Conservation (phyloP, 139 green algal species). For the Nannochloris sp. region DNA sequence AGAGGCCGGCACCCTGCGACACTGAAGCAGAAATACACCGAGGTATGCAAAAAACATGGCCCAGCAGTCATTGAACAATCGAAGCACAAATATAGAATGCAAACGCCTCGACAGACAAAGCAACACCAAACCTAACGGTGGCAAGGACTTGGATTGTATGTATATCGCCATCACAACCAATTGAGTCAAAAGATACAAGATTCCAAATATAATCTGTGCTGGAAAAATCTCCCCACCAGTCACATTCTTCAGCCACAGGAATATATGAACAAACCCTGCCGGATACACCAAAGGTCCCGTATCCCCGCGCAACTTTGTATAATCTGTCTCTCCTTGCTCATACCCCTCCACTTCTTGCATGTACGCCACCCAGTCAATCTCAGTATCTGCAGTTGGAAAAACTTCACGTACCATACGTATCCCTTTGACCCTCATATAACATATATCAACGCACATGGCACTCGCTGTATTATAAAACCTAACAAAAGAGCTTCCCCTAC, state of each 20-base stretch:
- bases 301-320: conserved; percentile 52
- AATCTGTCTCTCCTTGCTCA: conserved; percentile 64
- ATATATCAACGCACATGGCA: conserved; percentile 8
- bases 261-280: conserved; percentile 74
- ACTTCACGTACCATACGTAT: neutral
- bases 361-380: conserved; percentile 49
- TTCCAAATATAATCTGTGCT: conserved; percentile 41
- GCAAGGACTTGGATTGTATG: conserved; percentile 35
- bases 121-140: conserved; percentile 58
- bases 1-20: conserved; percentile 12
- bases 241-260: conserved; percentile 40
- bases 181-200: conserved; percentile 61
- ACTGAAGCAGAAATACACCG: conserved; percentile 30
- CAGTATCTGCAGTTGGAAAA: conserved; percentile 38
- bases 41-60: conserved; percentile 53
- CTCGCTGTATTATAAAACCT: neutral
- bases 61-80: conserved; percentile 83
- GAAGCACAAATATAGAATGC: conserved; percentile 78
- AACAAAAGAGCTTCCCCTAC: conserved; percentile 3
- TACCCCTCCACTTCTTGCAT: conserved; percentile 42
- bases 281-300: conserved; percentile 83
- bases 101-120: conserved; percentile 69
- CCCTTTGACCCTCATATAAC: neutral
- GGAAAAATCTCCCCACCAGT: conserved; percentile 39
- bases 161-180: conserved; percentile 53